phyloP scores from a whole-genome alignment of 139 green algal species.

The Chlorella sp. region DNA sequence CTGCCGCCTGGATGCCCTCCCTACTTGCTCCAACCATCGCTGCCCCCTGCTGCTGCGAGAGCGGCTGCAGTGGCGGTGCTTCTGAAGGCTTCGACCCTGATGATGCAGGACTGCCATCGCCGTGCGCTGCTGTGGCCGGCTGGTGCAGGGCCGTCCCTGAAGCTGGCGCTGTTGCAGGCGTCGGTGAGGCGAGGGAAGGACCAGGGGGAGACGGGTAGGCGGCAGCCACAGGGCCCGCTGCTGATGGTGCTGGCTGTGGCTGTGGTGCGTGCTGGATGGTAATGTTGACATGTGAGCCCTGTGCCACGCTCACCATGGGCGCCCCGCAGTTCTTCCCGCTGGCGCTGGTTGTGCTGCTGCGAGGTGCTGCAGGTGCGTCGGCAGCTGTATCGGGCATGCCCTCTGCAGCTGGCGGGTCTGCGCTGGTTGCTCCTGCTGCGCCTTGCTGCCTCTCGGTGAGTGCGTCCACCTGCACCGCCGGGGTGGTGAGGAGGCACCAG shows the following conservation, averaged over 20 bases:
- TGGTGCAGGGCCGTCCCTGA: neutral
- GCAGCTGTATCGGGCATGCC: neutral
- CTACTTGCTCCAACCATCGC: too few species aligned
- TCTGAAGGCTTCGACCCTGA: neutral
- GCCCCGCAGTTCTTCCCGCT: too few species aligned
- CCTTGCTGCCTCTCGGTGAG: neutral
- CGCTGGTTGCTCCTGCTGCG: neutral
- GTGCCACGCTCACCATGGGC: neutral
- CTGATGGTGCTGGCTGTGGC: neutral
- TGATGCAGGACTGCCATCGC: neutral
- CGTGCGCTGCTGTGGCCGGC: neutral
- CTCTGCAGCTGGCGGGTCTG: neutral
- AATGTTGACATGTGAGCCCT: neutral
- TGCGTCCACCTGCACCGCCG: neutral
- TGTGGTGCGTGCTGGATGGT: neutral
- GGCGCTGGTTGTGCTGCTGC: neutral
- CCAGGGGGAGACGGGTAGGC: neutral
- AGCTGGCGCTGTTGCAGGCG: neutral
- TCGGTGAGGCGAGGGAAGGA: neutral
- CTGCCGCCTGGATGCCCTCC: too few species aligned
- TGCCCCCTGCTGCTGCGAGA: too few species aligned
- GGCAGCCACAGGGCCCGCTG: neutral
- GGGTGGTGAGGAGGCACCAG: neutral
- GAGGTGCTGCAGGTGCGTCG: neutral
- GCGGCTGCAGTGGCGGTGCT: neutral